Base-by-base conservation (phyloP, 495 filamentous ascomycete genomes). In the Podospora fimiseda region DNA sequence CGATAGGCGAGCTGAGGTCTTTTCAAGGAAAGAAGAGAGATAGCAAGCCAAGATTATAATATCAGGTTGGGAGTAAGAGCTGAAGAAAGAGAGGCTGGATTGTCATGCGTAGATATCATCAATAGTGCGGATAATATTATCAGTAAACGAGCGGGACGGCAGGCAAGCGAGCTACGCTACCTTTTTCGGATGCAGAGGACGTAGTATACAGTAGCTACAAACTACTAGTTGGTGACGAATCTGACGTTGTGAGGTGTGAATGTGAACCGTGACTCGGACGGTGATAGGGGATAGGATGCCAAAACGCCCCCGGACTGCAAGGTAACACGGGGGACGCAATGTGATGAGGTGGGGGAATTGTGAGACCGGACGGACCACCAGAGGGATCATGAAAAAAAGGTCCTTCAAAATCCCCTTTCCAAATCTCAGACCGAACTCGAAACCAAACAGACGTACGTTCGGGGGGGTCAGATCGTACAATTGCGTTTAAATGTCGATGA, bases 281-380 rank as follows among this genome's bases (percentile, higher is more conserved):
- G 39, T 16, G 38, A 33, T 49, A 42, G 45, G 48, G 47, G 51
- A 47, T 48, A 41, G 30, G 52, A 53, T 53, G 18, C 27, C 48
- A 49, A 54, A 52, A 57, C 57, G 51, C 20, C n/a, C n/a, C 44
- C n/a, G 44, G 44, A 23, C 42, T 44, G 42, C 52, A 40, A 43
- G 43, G 57, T 59, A 14, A 51, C 18, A 59, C 51, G 48, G 20
- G 51, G 43, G 27, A 33, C 27, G 39, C 33, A 45, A 43, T 22
- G 42, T 43, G 60, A 49, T 43, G 37, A 50, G 48, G 49, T n/a
- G n/a, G n/a, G 47, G 22, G 38, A 15, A 51, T 42, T 54, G 48
- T 55, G 57, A 60, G 57, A 63, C 54, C 45, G 27, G 39, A 48
- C 45, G 50, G 42, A 48, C 54, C 20, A 30, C 41, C 50, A 42